phyloP scores from a whole-genome alignment of 108 stramenopile species.

The Skeletonema potamos region DNA sequence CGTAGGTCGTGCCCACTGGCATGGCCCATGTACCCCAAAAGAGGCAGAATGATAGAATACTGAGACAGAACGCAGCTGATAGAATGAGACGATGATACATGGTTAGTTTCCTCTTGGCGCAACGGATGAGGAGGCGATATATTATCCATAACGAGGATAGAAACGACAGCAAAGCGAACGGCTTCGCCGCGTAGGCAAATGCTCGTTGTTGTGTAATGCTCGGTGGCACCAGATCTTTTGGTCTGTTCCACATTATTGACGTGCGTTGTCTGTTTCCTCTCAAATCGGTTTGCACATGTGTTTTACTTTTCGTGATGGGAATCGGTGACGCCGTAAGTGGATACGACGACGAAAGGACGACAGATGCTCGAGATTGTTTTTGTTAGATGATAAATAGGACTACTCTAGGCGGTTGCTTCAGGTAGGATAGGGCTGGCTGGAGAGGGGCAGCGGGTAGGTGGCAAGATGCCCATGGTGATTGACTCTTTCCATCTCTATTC shows the following conservation, averaged over 20 bases:
- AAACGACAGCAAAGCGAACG: conserved; percentile 20
- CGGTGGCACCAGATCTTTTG: neutral
- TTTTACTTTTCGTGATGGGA: too few relatives aligned
- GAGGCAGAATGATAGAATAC: conserved; percentile 8
- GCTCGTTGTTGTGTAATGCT: conserved; percentile 9
- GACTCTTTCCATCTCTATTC: too few relatives aligned
- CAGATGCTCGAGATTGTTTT: too few relatives aligned
- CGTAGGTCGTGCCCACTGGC: conserved; percentile 8
- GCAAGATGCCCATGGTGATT: too few relatives aligned
- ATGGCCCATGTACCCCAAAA: conserved; percentile 25
- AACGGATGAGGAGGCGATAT: neutral
- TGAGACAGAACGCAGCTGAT: neutral
- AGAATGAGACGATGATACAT: conserved; percentile 46
- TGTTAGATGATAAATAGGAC: too few relatives aligned
- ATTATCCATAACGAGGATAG: conserved; percentile 28
- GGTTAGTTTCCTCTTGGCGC: conserved; percentile 1
- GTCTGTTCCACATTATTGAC: neutral
- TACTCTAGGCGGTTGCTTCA: too few relatives aligned
- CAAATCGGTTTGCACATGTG: too few relatives aligned
- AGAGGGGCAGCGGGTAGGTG: too few relatives aligned
- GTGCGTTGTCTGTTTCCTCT: too few relatives aligned
- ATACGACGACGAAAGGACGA: too few relatives aligned
- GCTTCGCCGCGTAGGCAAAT: conserved; percentile 26
- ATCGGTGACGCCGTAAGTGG: too few relatives aligned
- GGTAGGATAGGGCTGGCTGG: too few relatives aligned